Evolutionary conservation across 345 rosid species (phyloP), one percentile per base, ranked within the genome.

Genomic region (Limnanthes douglasii): DNA sequence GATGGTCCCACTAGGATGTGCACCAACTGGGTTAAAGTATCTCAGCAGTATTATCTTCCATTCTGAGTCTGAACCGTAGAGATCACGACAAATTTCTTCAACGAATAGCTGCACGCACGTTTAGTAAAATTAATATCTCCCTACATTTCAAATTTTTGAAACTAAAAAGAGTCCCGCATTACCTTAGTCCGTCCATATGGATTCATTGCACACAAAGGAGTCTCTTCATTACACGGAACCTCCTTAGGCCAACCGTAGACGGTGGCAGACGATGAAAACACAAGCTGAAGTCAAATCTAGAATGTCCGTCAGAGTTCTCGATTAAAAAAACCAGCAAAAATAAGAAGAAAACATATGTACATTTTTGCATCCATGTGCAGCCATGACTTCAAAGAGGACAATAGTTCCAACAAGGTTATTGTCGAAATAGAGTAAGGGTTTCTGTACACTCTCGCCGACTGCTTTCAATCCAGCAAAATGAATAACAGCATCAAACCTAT

Each of bases 131-230:
- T n/a, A n/a, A n/a, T n/a, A n/a, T n/a, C n/a, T n/a, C n/a, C n/a
- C n/a, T n/a, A n/a, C n/a, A n/a, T n/a, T n/a, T n/a, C n/a, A n/a
- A n/a, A n/a, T n/a, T n/a, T n/a, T n/a, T n/a, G n/a, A n/a, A n/a
- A n/a, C n/a, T n/a, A n/a, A n/a, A n/a, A n/a, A n/a, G n/a, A n/a
- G n/a, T n/a, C n/a, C n/a, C n/a, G n/a, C n/a, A 33, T 9, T 39
- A 83, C 97, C 93, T 88, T 88, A 33, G 95, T 88, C 48, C 86
- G 65, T 37, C 95, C 97, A 61, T 88, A 88, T 34, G 97, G 97
- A 31, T 79, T 88, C 48, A 41, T 37, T 19, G 97, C 95, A 45
- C 43, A 54, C 5, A 83, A 38, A 2, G 95, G 75, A 15, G 56
- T 82, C 42, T 76, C 83, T 50, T 88, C 97, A 4, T 95, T 88